Base-by-base conservation (phyloP, 208 protist species). In the Trypanosoma platydactyli region DNA sequence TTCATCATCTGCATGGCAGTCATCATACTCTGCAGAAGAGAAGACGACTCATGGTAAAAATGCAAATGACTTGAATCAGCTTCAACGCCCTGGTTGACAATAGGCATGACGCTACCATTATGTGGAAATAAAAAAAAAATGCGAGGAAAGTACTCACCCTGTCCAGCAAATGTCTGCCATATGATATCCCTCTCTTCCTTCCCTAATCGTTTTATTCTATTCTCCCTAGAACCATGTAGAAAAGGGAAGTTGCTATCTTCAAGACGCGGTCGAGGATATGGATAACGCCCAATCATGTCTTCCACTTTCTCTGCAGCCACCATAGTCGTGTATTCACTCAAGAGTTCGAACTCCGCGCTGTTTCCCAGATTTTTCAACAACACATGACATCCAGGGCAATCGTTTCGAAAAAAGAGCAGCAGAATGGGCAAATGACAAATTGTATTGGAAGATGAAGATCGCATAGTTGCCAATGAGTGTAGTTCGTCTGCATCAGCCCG, bases 71-170 rank as follows among this genome's bases (percentile, higher is more conserved):
- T 38, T 1, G 59, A 27, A 50, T 72, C 70, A 18, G 70, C 64
- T 15, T 57, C 30, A 30, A 61, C 49, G 30, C 66, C 68, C 7
- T 80, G 63, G 61, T 93, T 88, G 53, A 89, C 68, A 29, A 89
- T 63, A 64, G 67, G 75, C 81, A 89, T 89, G 20, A 89, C 70
- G 38, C 65, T 86, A 58, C 79, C 83, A 46, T 93, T 90, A 71
- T 92, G 83, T 7, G 87, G 87, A 60, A 86, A 93, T 42, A 88
- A 67, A 55, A 93, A 93, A 61, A 90, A 51, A 12, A 82, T 61
- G 16, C 84, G 75, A 56, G 81, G 69, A 45, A 76, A 62, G 59
- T 93, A 93, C 45, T 88, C 80, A 24, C 57, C 75, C 61, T 88
- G 81, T 30, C 56, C 51, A 13, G 68, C 70, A 42, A 87, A 86